These are phyloP conservation scores for Orychophragmus violaceus DNA, from an alignment of 345 rosid genomes.

Conservation along the genomic window DNA sequence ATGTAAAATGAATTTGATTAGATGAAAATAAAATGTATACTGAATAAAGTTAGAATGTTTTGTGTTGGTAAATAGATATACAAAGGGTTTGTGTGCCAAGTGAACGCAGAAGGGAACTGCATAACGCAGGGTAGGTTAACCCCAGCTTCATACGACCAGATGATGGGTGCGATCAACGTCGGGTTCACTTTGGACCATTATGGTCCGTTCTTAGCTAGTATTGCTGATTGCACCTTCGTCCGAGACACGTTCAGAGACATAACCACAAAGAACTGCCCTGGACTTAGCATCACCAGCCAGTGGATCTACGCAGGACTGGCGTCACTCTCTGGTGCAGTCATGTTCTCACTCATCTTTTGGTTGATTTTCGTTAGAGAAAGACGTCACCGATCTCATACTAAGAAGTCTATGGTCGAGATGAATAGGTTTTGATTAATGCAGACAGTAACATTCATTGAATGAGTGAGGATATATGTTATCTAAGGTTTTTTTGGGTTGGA, in stretches of 20 bases:
- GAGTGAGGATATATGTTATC: neutral
- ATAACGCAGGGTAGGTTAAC: constrained; percentile 43
- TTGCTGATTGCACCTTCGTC: constrained; percentile 42
- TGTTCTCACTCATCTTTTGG: constrained; percentile 48
- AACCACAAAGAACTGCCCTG: constrained; percentile 35
- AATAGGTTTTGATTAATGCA: constrained; percentile 11
- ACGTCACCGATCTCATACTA: constrained; percentile 27
- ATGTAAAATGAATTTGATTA: neutral
- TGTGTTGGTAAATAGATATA: constrained; percentile 33
- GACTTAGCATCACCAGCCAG: constrained; percentile 34
- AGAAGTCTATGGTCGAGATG: constrained; percentile 23
- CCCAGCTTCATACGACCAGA: constrained; percentile 33
- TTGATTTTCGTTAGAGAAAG: constrained; percentile 36
- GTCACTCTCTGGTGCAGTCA: constrained; percentile 38
- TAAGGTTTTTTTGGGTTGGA: neutral
- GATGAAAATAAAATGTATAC: neutral
- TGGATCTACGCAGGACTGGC: constrained; percentile 44
- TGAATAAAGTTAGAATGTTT: neutral
- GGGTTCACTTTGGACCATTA: constrained; percentile 33
- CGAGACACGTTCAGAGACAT: constrained; percentile 38
- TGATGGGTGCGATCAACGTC: constrained; percentile 32
- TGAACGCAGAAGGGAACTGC: constrained; percentile 35
- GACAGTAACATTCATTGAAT: neutral
- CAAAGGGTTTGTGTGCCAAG: constrained; percentile 45
- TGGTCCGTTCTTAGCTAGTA: constrained; percentile 38